Conservation (phyloP, 2,329 filamentous ascomycete species). For the Aspergillus sp. region DNA sequence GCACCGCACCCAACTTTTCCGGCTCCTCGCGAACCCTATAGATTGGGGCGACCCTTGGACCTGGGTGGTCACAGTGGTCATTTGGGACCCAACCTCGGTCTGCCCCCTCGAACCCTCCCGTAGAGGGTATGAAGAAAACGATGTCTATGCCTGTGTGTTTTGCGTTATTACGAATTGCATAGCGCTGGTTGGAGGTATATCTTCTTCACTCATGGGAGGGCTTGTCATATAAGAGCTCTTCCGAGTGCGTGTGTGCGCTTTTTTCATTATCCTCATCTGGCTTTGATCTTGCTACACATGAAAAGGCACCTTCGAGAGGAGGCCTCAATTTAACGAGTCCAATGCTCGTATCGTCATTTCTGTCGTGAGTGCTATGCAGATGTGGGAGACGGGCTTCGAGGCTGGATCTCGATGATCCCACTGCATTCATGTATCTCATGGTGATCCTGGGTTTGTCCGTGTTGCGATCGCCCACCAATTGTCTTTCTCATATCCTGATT, state of each 20-base stretch:
- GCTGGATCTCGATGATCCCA: constrained; percentile 33
- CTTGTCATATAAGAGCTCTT: constrained; percentile 31
- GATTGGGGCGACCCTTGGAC: constrained; percentile 34
- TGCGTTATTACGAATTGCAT: constrained; percentile 41
- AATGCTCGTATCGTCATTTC: constrained; percentile 12
- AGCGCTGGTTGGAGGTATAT: constrained; percentile 40
- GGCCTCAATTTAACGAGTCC: constrained; percentile 6
- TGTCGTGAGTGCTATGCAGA: constrained; percentile 14
- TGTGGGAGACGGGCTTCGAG: constrained; percentile 23
- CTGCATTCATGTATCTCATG: constrained; percentile 17
- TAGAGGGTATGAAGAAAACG: constrained; percentile 22
- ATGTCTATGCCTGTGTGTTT: constrained; percentile 28
- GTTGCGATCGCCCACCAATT: constrained; percentile 91
- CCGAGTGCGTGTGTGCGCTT: constrained; percentile 14
- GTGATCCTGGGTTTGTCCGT: constrained; percentile 27
- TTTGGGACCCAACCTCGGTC: constrained; percentile 33
- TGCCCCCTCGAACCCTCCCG: constrained; percentile 41
- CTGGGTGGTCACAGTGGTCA: constrained; percentile 33
- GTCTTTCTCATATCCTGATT: constrained; percentile 90
- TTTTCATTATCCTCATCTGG: constrained; percentile 11
- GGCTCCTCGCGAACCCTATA: constrained; percentile 39
- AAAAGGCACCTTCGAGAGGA: neutral
- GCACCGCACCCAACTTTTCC: constrained; percentile 38
- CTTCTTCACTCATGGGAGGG: constrained; percentile 35
- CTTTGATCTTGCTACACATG: constrained; percentile 4